Percentiles rank a stretch among this genome's conserved stretches.
Evolutionary conservation across 83 land plant species (phyloP).

Genomic region (Picea abies): DNA sequence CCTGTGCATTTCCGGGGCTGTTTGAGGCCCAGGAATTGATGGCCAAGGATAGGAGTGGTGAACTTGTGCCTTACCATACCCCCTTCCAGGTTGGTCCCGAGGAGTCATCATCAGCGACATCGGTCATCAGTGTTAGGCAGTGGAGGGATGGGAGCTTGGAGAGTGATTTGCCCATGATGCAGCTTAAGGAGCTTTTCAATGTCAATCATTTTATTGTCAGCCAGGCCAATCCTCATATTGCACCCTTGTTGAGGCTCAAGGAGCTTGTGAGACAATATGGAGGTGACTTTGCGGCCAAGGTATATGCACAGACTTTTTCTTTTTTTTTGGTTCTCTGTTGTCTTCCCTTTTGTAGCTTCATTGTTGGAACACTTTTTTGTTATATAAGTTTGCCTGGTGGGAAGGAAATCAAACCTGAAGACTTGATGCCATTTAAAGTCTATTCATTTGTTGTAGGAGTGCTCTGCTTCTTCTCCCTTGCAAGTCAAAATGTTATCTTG

Average conservation of each 20-base stretch:
- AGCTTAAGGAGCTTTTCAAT: slow-evolving; percentile 96
- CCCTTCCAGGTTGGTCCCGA: slow-evolving; percentile 81
- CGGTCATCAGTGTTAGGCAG: slow-evolving; percentile 48
- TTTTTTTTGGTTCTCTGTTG: neutral
- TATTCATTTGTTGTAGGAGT: neutral
- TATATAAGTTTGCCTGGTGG: neutral
- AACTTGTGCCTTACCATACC: slow-evolving; percentile 93
- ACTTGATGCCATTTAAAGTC: neutral
- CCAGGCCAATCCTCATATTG: slow-evolving; percentile 98
- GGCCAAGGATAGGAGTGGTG: slow-evolving; percentile 97
- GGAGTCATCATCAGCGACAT: slow-evolving; percentile 34
- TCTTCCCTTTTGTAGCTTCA: neutral
- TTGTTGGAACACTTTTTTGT: neutral
- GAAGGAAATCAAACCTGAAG: neutral
- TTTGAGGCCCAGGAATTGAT: slow-evolving; percentile 99
- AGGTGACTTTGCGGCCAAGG: slow-evolving; percentile 98
- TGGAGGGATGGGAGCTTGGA: slow-evolving; percentile 99
- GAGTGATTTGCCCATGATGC: slow-evolving; percentile 97
- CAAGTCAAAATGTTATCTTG: neutral
- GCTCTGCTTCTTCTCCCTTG: neutral
- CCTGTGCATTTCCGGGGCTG: slow-evolving; percentile 99
- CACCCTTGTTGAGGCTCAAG: slow-evolving; percentile 86
- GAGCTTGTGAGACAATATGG: slow-evolving; percentile 89
- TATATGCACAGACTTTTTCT: slow-evolving; percentile 22
- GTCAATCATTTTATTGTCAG: slow-evolving; percentile 99